phyloP scores from a whole-genome alignment of 2,329 filamentous ascomycete genomes.

The Plectosphaerella cucumerina region DNA sequence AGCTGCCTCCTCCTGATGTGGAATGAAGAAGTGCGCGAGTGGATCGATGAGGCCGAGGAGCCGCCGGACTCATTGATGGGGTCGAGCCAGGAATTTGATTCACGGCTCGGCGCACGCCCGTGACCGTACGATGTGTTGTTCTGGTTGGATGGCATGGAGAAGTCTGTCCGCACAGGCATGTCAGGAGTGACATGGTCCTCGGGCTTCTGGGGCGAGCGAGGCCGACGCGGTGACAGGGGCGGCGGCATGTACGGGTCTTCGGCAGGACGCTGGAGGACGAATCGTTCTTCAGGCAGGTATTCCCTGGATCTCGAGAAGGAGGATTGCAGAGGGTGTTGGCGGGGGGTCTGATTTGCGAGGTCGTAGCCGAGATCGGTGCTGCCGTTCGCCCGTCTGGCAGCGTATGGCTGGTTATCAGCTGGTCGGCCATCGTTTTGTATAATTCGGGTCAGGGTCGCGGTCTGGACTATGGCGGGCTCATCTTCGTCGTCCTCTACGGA shows the following conservation, averaged over 20 bases:
- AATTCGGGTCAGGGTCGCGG: conserved; percentile 48
- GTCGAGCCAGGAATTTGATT: conserved; percentile 89
- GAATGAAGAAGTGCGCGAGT: conserved; percentile 72
- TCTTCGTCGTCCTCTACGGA: conserved; percentile 36
- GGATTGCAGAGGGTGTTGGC: conserved; percentile 39
- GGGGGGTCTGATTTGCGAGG: conserved; percentile 14
- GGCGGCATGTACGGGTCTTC: conserved; percentile 63
- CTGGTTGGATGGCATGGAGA: conserved; percentile 23
- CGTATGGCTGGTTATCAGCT: neutral
- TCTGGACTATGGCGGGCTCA: conserved; percentile 44
- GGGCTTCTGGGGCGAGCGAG: conserved; percentile 36
- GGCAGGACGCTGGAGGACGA: conserved; percentile 43
- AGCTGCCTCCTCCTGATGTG: conserved; percentile 66
- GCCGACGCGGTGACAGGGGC: conserved; percentile 63
- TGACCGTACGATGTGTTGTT: conserved; percentile 30
- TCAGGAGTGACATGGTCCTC: conserved; percentile 15
- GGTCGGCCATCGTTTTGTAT: conserved; percentile 31
- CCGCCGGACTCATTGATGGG: conserved; percentile 87
- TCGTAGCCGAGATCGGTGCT: neutral
- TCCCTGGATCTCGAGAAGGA: conserved; percentile 47
- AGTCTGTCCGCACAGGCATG: conserved; percentile 28
- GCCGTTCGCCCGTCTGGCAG: neutral
- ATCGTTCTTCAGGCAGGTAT: conserved; percentile 21
- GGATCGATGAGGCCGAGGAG: conserved; percentile 74
- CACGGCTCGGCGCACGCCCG: conserved; percentile 62